A percentile compares a stretch with the other conserved stretches of the same genome.
Conservation (phyloP, 345 rosid species). For the Populus ilicifolia region DNA sequence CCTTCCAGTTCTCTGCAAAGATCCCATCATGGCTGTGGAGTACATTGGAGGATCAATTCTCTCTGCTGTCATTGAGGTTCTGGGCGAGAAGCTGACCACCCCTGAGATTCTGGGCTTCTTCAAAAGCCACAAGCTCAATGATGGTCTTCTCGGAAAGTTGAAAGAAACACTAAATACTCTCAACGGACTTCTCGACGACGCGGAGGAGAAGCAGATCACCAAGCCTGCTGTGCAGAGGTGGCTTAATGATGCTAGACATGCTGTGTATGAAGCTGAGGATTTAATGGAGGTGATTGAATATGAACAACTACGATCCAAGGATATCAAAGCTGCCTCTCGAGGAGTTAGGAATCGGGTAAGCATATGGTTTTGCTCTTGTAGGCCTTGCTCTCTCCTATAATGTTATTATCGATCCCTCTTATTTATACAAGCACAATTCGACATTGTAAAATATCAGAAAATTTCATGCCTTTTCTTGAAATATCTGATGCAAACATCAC, state of each 20-base stretch:
- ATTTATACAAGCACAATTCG: too few species aligned
- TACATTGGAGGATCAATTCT: neutral
- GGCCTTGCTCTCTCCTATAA: too few species aligned
- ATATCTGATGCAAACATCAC: too few species aligned
- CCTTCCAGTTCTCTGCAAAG: neutral
- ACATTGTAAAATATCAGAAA: too few species aligned
- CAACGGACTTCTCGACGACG: slow-evolving; percentile 13
- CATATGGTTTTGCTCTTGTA: neutral
- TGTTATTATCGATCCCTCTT: too few species aligned
- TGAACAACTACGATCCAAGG: neutral
- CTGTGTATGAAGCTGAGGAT: slow-evolving; percentile 24
- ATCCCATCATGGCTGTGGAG: slow-evolving; percentile 3
- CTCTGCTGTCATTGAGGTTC: slow-evolving; percentile 1
- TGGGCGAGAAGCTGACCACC: neutral
- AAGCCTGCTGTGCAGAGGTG: neutral
- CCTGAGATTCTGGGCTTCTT: slow-evolving; percentile 1
- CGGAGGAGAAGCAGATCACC: slow-evolving; percentile 19
- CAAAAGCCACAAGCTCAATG: neutral
- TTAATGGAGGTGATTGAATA: slow-evolving; percentile 19
- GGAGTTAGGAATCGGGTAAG: neutral
- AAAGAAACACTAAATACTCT: neutral
- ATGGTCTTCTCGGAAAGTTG: neutral
- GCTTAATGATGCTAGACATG: slow-evolving; percentile 17
- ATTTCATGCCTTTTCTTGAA: too few species aligned
- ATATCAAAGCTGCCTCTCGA: neutral